These are phyloP conservation scores for Cryptomeria japonica DNA, from an alignment of 75 land plant genomes.

Conservation along the genomic window DNA sequence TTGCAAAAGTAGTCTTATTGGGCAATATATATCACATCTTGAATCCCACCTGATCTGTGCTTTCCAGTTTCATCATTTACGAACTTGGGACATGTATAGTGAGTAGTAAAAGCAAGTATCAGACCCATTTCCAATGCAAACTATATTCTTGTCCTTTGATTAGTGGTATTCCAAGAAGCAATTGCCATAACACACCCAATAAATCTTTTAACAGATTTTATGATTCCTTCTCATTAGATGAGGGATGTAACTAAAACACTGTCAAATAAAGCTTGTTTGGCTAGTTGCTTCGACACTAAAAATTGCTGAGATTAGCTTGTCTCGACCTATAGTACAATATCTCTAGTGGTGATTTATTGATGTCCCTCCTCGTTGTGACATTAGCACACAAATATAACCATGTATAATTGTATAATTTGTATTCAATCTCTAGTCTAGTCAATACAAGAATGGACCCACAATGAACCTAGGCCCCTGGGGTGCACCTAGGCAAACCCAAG, in stretches of 20 bases:
- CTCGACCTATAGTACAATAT: too few species aligned
- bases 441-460: too few species aligned
- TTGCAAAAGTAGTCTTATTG: background rate
- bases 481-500: too few species aligned
- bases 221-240: background rate
- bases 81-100: background rate
- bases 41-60: background rate
- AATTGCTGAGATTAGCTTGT: background rate
- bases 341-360: too few species aligned
- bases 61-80: background rate
- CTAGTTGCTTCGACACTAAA: too few species aligned
- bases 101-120: too few species aligned
- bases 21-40: background rate
- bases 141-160: background rate
- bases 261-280: background rate
- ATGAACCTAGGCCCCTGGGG: too few species aligned
- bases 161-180: background rate
- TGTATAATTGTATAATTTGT: too few species aligned
- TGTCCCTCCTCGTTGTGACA: too few species aligned
- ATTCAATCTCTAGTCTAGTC: too few species aligned
- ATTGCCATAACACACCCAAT: background rate
- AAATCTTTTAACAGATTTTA: background rate
- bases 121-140: background rate
- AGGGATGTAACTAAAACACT: background rate
- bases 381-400: too few species aligned